Percentiles rank a stretch among this genome's conserved stretches.
Conservation (phyloP, 306 rosid species). For the Fragaria vesca region DNA sequence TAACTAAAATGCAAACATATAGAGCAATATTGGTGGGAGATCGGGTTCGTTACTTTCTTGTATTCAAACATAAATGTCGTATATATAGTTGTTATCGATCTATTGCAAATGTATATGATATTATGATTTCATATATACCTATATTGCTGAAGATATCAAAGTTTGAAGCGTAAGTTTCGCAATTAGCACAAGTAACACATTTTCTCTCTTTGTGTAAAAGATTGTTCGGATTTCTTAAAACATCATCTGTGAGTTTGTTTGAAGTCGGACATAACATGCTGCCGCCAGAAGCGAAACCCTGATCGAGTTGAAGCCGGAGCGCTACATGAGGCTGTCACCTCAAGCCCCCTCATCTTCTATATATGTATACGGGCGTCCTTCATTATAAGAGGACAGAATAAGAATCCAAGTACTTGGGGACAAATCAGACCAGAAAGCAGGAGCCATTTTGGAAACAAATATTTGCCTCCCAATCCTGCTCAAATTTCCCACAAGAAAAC, state of each 20-base stretch:
- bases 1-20: not conserved
- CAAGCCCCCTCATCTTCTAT: not conserved
- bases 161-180: not conserved
- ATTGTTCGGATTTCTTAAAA: not conserved
- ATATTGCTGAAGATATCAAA: not conserved
- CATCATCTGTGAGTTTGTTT: not conserved
- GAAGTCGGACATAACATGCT: not conserved
- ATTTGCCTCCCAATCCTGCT: conserved; percentile 12
- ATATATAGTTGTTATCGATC: not conserved
- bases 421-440: conserved; percentile 13
- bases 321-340: not conserved
- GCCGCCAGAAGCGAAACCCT: too few relatives aligned
- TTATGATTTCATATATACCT: too few relatives aligned
- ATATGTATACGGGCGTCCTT: not conserved
- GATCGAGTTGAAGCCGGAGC: not conserved
- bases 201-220: not conserved
- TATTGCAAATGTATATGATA: not conserved
- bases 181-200: too few relatives aligned
- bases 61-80: not conserved
- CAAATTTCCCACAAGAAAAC: conserved; percentile 16
- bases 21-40: not conserved
- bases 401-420: not conserved
- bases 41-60: not conserved
- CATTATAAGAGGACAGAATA: not conserved
- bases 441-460: conserved; percentile 8